Conservation (phyloP, 495 filamentous ascomycete genomes). For the Annulohypoxylon nitens region DNA sequence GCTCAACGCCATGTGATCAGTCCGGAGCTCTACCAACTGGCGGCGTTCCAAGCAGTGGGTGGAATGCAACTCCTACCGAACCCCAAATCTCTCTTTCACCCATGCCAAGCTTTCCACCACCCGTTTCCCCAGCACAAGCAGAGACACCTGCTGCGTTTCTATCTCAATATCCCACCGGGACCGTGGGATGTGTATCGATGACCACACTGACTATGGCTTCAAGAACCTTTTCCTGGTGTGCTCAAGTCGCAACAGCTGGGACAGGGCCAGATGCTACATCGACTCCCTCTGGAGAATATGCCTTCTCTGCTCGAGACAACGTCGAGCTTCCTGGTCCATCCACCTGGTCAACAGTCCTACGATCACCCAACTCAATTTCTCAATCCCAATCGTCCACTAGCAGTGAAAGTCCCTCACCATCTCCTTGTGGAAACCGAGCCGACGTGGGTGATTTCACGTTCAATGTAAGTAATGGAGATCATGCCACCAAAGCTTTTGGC, state of each 20-base stretch:
- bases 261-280: slow-evolving; percentile 21
- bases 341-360: slow-evolving; percentile 46
- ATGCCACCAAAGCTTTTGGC: neutral
- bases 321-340: slow-evolving; percentile 37
- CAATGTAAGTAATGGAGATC: slow-evolving; percentile 39
- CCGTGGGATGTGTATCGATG: slow-evolving; percentile 43
- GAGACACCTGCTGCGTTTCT: slow-evolving; percentile 7
- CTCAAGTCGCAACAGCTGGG: slow-evolving; percentile 38
- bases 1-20: slow-evolving; percentile 31
- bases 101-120: slow-evolving; percentile 45
- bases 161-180: slow-evolving; percentile 22
- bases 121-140: slow-evolving; percentile 37
- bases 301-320: slow-evolving; percentile 45
- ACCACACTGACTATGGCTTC: slow-evolving; percentile 48
- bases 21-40: slow-evolving; percentile 36
- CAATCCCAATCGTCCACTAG: slow-evolving; percentile 4
- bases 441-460: slow-evolving; percentile 52
- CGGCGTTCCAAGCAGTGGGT: slow-evolving; percentile 47
- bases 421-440: slow-evolving; percentile 48
- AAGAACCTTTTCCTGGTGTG: slow-evolving; percentile 52
- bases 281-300: slow-evolving; percentile 36
- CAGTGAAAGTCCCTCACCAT: slow-evolving; percentile 29
- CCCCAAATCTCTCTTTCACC: slow-evolving; percentile 23
- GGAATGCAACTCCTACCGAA: slow-evolving; percentile 44
- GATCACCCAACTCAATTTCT: slow-evolving; percentile 25